phyloP scores from a whole-genome alignment of 1,284 basidiomycete species.

The Melanopsichium pennsylvanicum region DNA sequence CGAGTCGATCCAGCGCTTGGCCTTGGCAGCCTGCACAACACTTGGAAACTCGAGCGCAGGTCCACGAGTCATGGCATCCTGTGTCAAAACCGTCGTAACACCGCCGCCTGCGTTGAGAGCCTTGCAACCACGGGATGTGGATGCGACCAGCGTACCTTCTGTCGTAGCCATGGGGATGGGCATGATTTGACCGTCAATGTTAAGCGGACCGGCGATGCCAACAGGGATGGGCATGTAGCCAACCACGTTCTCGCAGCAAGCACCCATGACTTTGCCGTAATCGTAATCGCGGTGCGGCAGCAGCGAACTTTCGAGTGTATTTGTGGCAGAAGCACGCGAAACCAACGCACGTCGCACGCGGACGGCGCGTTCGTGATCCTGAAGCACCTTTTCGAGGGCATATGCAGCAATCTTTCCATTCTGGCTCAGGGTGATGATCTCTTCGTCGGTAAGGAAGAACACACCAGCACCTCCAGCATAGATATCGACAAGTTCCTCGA shows the following conservation, averaged over 20 bases:
- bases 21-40: conserved; percentile 79
- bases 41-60: conserved; percentile 95
- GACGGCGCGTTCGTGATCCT: conserved; percentile 86
- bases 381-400: conserved; percentile 90
- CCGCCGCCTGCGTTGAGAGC: conserved; percentile 95
- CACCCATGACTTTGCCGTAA: conserved; percentile 91
- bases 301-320: conserved; percentile 83
- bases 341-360: conserved; percentile 85
- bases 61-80: conserved; percentile 97
- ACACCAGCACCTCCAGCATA: conserved; percentile 78
- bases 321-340: conserved; percentile 84
- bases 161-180: conserved; percentile 99
- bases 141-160: conserved; percentile 96
- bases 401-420: conserved; percentile 93
- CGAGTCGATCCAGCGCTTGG: conserved; percentile 88
- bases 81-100: conserved; percentile 88
- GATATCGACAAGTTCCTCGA: conserved; percentile 85
- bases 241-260: conserved; percentile 99
- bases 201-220: conserved; percentile 94
- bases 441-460: conserved; percentile 83
- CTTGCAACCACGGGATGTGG: conserved; percentile 96
- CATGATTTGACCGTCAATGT: conserved; percentile 82
- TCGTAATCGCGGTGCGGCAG: conserved; percentile 88
- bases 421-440: conserved; percentile 86
- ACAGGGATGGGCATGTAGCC: conserved; percentile 96